Base-by-base conservation (phyloP, 2,329 filamentous ascomycete species). In the Aspergillus glaucus region DNA sequence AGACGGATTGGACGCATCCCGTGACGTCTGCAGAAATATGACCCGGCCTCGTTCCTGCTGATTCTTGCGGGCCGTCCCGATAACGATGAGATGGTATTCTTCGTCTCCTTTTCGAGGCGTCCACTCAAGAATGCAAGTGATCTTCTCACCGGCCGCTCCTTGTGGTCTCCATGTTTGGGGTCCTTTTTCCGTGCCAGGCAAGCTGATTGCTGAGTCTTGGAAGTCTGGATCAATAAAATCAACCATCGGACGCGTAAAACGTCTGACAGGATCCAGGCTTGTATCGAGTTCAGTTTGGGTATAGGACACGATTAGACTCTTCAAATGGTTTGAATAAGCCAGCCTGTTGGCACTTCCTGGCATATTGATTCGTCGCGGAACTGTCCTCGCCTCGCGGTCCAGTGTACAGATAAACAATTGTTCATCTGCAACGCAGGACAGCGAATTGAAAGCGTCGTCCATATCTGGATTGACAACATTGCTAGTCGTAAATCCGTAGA, bases 271-370 rank as follows among this genome's bases (percentile, higher is more conserved):
- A 22, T 59, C 55, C 30, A 56, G 44, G 5, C 60, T 60, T 6
- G 56, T 52, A 21, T 65, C 59, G 5, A 56, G 50, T 42, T 63
- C 58, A 3, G 56, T 58, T 17, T 55, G 55, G 34, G 60, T 65
- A 51, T 72, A 78, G 19, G 75, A 75, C 10, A 78, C 72, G 28
- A 81, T 70, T 24, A 82, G 65, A 50, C 71, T 73, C 10, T 69
- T 66, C 8, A 78, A 59, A 44, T 67, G 63, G 10, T 65, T 58
- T 8, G 76, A 73, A 58, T 77, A 79, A 8, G 70, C 61, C 8
- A 78, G 48, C 48, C 66, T 67, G 53, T 60, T 67, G 7, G 73
- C 70, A 15, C 64, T 68, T n/a, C 72, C 73, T 37, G 66, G 66
- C 10, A 74, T 45, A 21, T 60, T 57, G 26, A 72, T 66, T 14